Base-by-base conservation (phyloP, 2,329 filamentous ascomycete species). In the Hypoxylon sp. region DNA sequence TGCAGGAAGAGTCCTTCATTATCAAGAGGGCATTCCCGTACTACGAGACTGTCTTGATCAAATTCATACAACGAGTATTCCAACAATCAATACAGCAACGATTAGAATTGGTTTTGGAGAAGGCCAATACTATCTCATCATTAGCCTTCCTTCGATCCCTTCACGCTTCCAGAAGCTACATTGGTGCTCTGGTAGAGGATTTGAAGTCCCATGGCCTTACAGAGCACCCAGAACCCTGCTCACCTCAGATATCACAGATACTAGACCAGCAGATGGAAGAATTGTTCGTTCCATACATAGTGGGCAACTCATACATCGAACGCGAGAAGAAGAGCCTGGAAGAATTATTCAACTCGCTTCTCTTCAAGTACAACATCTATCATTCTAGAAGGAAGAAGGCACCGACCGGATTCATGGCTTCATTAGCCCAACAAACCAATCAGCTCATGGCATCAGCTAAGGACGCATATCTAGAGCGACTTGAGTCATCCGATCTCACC, bases 81-180 rank as follows among this genome's bases (percentile, higher is more conserved):
- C 96, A 99, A 77, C 96, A 99, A 80, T 98, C 95, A 1, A 94
- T 99, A 68, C 97, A 99, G 80, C 95, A 98, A 79, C 89, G 95
- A 13, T 85, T 99, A 9, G 96, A 99, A 78, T 93, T 97, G 89
- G 94, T 99, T 2, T 84, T 99, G 51, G 94, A 97, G 74, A 98
- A 98, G 81, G 96, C 96, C 14, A 92, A 93, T 71, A 93, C 92
- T 4, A 90, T 98, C 14, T 99, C 97, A 0, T 94, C 94, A 0
- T 83, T 99, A 30, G 94, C 96, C 1, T 99, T 98, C 77, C 82
- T 99, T 30, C 89, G 96, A 67, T 96, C 93, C 13, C 79, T 99
- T 11, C 97, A 99, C 80, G 93, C 95, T 6, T 96, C 96, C 0
- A 89, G 94, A 72, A 93, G 90, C 71, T 98, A 97, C 75, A 96